Percentiles rank a stretch among this genome's conserved stretches.
Conservation (phyloP, 2,329 filamentous ascomycete species). For the Fusarium staphyleae region DNA sequence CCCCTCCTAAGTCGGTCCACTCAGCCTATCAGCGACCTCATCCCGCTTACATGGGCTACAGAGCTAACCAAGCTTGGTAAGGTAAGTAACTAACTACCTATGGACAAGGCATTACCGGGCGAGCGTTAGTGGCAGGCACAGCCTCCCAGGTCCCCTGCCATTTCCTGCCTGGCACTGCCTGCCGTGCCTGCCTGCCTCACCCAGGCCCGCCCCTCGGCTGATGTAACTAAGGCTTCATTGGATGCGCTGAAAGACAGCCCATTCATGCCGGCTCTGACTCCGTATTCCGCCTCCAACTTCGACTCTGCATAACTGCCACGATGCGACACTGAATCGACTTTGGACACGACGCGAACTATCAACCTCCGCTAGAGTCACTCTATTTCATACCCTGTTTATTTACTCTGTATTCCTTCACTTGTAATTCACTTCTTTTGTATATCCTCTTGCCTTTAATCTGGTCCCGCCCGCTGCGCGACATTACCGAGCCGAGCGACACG, state of each 20-base stretch:
- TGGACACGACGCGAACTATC: constrained; percentile 15
- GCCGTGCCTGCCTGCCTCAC: neutral
- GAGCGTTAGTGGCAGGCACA: constrained; percentile 16
- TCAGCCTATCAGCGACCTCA: constrained; percentile 21
- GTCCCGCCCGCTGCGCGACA: constrained; percentile 38
- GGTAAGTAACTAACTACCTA: too few species aligned
- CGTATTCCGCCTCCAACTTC: constrained; percentile 31
- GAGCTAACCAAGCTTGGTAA: too few species aligned
- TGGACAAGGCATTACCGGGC: constrained; percentile 16
- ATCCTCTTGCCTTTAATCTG: constrained; percentile 27
- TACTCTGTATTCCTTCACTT: constrained; percentile 21
- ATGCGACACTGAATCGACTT: constrained; percentile 34
- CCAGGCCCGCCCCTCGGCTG: constrained; percentile 16
- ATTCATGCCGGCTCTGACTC: constrained; percentile 3
- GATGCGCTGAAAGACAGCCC: constrained; percentile 24
- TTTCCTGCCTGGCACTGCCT: constrained; percentile 1
- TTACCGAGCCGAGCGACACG: constrained; percentile 41
- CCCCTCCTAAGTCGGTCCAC: constrained; percentile 16
- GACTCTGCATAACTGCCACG: constrained; percentile 36
- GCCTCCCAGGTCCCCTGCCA: constrained; percentile 20
- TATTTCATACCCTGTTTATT: constrained; percentile 13
- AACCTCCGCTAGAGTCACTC: constrained; percentile 3
- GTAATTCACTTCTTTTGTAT: constrained; percentile 30
- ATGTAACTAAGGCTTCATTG: constrained; percentile 38
- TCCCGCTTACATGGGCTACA: constrained; percentile 5